Evolutionary conservation across 768 basidiomycete species (phyloP).

Genomic region (Pleurotus platypus): DNA sequence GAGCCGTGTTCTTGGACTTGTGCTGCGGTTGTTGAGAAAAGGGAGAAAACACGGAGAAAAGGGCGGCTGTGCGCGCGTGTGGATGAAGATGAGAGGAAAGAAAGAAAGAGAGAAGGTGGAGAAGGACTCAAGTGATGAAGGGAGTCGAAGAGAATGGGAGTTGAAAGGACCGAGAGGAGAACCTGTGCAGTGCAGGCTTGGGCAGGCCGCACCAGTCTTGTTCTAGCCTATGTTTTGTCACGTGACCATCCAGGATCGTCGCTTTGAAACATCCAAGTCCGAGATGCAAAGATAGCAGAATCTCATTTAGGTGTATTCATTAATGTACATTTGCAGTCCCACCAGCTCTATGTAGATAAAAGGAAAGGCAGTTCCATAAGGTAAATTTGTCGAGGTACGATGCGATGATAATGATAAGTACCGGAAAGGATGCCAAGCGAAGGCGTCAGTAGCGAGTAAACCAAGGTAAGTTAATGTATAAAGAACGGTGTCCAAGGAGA

Average conservation of each 20-base stretch:
- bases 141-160: constrained; percentile 12
- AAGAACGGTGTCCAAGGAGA: too few relatives aligned
- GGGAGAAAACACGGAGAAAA: neutral
- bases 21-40: neutral
- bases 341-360: too few relatives aligned
- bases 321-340: too few relatives aligned
- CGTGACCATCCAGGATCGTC: neutral
- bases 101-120: constrained; percentile 16
- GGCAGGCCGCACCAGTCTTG: constrained; percentile 1
- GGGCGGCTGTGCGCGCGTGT: neutral
- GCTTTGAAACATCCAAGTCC: too few relatives aligned
- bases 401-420: too few relatives aligned
- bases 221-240: neutral
- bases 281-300: too few relatives aligned
- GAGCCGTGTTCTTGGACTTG: neutral
- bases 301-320: too few relatives aligned
- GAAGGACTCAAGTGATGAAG: constrained; percentile 21
- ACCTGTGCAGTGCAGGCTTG: neutral
- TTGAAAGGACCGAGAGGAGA: neutral
- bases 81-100: constrained; percentile 1
- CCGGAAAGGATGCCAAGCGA: too few relatives aligned
- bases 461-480: too few relatives aligned
- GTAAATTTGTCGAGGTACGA: too few relatives aligned
- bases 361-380: too few relatives aligned
- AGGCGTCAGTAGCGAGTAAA: too few relatives aligned